Evolutionary conservation across 306 rosid species (phyloP).

Genomic region (Prosopis cineraria): DNA sequence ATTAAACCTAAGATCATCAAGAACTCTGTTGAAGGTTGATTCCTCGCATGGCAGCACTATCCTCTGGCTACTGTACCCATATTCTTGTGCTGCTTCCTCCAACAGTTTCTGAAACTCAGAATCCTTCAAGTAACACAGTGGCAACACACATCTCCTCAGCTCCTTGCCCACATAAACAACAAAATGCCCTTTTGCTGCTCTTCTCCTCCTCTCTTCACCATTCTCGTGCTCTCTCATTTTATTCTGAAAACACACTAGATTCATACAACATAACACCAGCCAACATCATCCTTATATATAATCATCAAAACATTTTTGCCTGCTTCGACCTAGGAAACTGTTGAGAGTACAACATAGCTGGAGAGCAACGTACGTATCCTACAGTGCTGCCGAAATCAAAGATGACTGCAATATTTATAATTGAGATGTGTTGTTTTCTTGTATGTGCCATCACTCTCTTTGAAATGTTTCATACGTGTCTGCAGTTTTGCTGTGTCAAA

Average conservation of each 20-base stretch:
- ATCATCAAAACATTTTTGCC: background rate
- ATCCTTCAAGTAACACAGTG: conserved; percentile 44
- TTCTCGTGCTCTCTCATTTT: conserved; percentile 22
- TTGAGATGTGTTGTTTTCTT: background rate
- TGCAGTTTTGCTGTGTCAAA: background rate
- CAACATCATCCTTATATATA: background rate
- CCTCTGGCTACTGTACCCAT: conserved; percentile 23
- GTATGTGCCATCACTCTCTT: background rate
- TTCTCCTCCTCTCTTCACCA: background rate
- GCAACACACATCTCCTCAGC: conserved; percentile 38
- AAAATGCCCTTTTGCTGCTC: conserved; percentile 49
- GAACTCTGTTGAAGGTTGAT: conserved; percentile 36
- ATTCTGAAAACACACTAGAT: background rate
- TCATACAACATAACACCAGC: background rate
- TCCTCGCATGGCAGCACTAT: conserved; percentile 50
- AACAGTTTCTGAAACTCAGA: conserved; percentile 34
- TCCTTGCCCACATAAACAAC: conserved; percentile 51
- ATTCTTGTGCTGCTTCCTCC: conserved; percentile 48
- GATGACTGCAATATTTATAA: background rate
- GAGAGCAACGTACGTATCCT: background rate
- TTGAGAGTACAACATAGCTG: background rate
- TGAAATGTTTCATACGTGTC: background rate
- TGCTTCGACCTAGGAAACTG: background rate
- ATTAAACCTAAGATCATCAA: background rate
- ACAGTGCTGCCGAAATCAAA: background rate